A percentile compares a stretch with the other conserved stretches of the same genome.
Evolutionary conservation across 1,284 basidiomycete species (phyloP).

Genomic region (Mycosarcoma mackinlayi): DNA sequence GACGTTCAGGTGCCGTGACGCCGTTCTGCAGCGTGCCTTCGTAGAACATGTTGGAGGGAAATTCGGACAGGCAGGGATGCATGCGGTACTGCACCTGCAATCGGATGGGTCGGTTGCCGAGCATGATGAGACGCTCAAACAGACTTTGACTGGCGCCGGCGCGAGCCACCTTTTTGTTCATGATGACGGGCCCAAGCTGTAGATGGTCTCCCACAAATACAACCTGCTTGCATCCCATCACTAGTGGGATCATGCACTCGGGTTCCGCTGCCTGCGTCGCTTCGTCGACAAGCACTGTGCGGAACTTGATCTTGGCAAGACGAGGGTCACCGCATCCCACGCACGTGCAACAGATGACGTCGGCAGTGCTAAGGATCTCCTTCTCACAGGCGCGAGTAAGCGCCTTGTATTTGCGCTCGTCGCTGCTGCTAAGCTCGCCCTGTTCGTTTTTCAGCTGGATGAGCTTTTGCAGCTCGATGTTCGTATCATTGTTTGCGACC

Average conservation of each 20-base stretch:
- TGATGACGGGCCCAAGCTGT: constrained; percentile 98
- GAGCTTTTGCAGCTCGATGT: constrained; percentile 89
- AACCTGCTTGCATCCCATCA: constrained; percentile 97
- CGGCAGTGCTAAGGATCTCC: constrained; percentile 92
- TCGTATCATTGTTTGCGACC: constrained; percentile 85
- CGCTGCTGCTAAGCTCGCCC: constrained; percentile 93
- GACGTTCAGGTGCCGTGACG: constrained; percentile 95
- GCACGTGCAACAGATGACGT: constrained; percentile 98
- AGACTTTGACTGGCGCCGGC: constrained; percentile 97
- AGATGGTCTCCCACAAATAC: constrained; percentile 94
- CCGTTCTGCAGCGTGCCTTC: constrained; percentile 99
- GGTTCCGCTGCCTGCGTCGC: constrained; percentile 98
- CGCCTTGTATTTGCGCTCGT: constrained; percentile 97
- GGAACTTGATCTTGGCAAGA: constrained; percentile 94
- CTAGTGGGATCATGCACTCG: constrained; percentile 98
- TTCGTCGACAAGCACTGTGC: constrained; percentile 97
- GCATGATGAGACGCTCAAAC: constrained; percentile 94
- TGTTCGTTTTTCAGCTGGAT: constrained; percentile 97
- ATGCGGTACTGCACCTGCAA: constrained; percentile 99
- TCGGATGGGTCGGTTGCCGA: constrained; percentile 95
- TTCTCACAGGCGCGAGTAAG: constrained; percentile 94
- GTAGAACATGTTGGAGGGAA: constrained; percentile 99
- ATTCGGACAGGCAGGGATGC: constrained; percentile 99
- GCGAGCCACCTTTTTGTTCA: constrained; percentile 99
- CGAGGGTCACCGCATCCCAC: constrained; percentile 97